Evolutionary conservation across 1,284 basidiomycete genomes (phyloP).

Genomic region (Mycosarcoma maydis): DNA sequence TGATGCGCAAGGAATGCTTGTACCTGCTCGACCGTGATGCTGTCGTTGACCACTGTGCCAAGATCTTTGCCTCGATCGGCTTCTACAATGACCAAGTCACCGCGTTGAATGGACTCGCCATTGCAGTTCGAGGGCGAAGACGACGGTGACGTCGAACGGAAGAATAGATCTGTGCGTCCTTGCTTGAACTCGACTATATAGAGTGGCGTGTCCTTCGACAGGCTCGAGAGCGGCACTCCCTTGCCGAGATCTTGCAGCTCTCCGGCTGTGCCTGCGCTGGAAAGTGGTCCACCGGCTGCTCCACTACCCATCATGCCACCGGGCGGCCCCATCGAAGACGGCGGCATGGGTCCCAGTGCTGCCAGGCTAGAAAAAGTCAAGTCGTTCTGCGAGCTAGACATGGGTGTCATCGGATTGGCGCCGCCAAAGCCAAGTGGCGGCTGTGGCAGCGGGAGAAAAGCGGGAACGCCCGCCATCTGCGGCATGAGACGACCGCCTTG

Average conservation of each 20-base stretch:
- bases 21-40: conserved; percentile 81
- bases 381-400: conserved; percentile 21
- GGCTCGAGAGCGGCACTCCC: conserved; percentile 83
- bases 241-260: conserved; percentile 78
- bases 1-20: conserved; percentile 70
- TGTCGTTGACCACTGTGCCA: conserved; percentile 75
- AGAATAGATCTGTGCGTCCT: conserved; percentile 90
- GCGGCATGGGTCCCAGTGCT: conserved; percentile 49
- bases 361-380: conserved; percentile 46
- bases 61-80: conserved; percentile 93
- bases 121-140: conserved; percentile 19
- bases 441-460: conserved; percentile 15
- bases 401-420: neutral
- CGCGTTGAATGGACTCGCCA: conserved; percentile 72
- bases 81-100: conserved; percentile 94
- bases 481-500: conserved; percentile 7
- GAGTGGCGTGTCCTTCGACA: conserved; percentile 84
- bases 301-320: conserved; percentile 11
- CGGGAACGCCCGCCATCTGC: conserved; percentile 14
- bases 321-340: conserved; percentile 32
- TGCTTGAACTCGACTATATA: conserved; percentile 98
- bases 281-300: conserved; percentile 6
- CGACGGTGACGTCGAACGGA: conserved; percentile 70
- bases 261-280: conserved; percentile 13
- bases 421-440: conserved; percentile 11